Evolutionary conservation across 1,284 basidiomycete genomes (phyloP), one percentile per base, ranked within the genome.

Genomic region (Flammula alnicola): DNA sequence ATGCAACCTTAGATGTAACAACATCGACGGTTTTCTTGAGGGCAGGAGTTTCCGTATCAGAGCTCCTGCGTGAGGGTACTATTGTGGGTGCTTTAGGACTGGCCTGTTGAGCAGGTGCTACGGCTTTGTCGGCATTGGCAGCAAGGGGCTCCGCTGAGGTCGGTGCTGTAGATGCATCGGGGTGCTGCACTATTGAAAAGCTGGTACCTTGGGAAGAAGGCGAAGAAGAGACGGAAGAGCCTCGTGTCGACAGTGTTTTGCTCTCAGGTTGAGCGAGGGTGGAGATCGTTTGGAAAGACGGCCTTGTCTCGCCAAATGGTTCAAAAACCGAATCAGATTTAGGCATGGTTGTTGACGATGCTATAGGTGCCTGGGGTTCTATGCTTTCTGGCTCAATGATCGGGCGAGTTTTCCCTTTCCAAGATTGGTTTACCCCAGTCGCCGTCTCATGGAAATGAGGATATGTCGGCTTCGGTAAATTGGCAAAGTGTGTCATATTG

Each of bases 71-170:
- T n/a, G n/a, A n/a, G n/a, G n/a, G 22, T 7, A 4, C 14, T 23
- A 12, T 30, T 4, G 25, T 20, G 10, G 44, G 19, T 19, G 32
- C 19, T 23, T 43, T 42, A 33, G 36, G 20, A 4, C 35, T 41
- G 2, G 10, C 5, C 20, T 49, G 11, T 17, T 37, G 16, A 5
- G n/a, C 19, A n/a, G 35, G 5, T 16, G 41, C n/a, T 22, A 14
- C 31, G 26, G 23, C 44, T 16, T 33, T 44, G 31, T 53, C 51
- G 19, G 46, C 39, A 43, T 26, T 27, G 12, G 30, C n/a, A 14
- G 39, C 12, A n/a, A 23, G 40, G 39, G 54, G 44, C 7, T 44
- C 47, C n/a, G 51, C 54, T 4, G 59, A 54, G 12, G 59, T 60
- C 12, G 54, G 51, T 5, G 47, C 49, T 1, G 55, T 57, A 2